These are phyloP conservation scores for Candida albicans DNA, from an alignment of 1,139 yeast genomes.

Conservation along the genomic window DNA sequence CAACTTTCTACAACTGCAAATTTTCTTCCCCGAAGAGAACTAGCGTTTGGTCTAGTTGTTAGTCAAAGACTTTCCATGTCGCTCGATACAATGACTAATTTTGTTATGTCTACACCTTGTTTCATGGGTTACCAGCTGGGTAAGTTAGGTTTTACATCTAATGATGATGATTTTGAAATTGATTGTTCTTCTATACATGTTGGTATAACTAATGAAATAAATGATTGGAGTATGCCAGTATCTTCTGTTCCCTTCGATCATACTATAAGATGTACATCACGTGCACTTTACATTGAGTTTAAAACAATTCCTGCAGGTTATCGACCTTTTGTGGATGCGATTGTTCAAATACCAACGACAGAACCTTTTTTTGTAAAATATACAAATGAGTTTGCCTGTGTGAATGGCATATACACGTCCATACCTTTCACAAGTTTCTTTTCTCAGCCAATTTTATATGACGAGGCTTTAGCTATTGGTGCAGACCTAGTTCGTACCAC, in stretches of 20 bases:
- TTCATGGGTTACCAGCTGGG: conserved; percentile 60
- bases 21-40: conserved; percentile 11
- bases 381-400: too few relatives aligned
- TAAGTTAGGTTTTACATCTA: conserved; percentile 85
- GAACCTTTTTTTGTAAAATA: too few relatives aligned
- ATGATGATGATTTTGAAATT: conserved; percentile 72
- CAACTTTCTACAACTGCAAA: conserved; percentile 18
- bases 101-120: conserved; percentile 22
- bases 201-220: conserved; percentile 20
- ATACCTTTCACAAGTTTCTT: too few relatives aligned
- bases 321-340: conserved; percentile 19
- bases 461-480: neutral
- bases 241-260: conserved; percentile 11
- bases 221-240: conserved; percentile 21
- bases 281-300: conserved; percentile 15
- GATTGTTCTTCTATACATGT: conserved; percentile 21
- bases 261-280: conserved; percentile 17
- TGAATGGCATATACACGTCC: too few relatives aligned
- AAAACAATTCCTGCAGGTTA: conserved; percentile 27
- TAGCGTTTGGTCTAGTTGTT: neutral
- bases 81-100: conserved; percentile 14
- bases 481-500: neutral
- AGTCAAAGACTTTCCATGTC: conserved; percentile 14
- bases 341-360: too few relatives aligned
- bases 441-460: too few relatives aligned